Conservation (phyloP, 2,329 filamentous ascomycete species). For the Penicillium glabrum region DNA sequence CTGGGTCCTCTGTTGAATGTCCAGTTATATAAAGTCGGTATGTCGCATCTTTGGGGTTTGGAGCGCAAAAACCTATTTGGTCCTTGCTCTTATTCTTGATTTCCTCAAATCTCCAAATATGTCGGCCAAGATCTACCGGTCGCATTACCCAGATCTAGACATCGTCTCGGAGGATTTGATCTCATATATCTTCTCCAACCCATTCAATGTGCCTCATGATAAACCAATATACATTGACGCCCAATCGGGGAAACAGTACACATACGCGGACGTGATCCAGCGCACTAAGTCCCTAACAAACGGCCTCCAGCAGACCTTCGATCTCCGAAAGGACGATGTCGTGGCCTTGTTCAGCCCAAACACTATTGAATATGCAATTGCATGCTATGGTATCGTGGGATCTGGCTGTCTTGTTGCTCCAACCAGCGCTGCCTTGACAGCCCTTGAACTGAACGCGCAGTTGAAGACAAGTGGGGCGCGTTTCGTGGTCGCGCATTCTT, state of each 20-base stretch:
- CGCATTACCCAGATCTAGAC: constrained; percentile 16
- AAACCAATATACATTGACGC: constrained; percentile 16
- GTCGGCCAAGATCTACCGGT: constrained; percentile 16
- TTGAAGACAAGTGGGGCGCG: constrained; percentile 19
- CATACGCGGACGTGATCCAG: constrained; percentile 12
- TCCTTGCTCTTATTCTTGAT: not conserved
- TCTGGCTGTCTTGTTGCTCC: constrained; percentile 16
- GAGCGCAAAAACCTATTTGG: not conserved
- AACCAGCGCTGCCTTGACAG: constrained; percentile 18
- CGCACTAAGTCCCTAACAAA: constrained; percentile 16
- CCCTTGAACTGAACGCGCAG: constrained; percentile 19
- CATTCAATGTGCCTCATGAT: constrained; percentile 14
- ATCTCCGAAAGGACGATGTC: constrained; percentile 11
- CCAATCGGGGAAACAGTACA: constrained; percentile 15
- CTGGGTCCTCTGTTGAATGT: not conserved
- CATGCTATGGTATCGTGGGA: constrained; percentile 15
- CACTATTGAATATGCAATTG: constrained; percentile 19
- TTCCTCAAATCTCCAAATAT: constrained; percentile 3
- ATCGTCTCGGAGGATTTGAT: constrained; percentile 18
- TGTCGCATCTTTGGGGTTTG: not conserved
- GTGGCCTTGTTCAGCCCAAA: constrained; percentile 22
- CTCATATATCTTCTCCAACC: constrained; percentile 21
- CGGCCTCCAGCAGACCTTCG: constrained; percentile 18
- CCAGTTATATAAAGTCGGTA: not conserved
- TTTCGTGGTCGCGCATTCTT: constrained; percentile 20